Evolutionary conservation across 768 basidiomycete species (phyloP), one percentile per base, ranked within the genome.

Genomic region (Auriscalpium vulgare): DNA sequence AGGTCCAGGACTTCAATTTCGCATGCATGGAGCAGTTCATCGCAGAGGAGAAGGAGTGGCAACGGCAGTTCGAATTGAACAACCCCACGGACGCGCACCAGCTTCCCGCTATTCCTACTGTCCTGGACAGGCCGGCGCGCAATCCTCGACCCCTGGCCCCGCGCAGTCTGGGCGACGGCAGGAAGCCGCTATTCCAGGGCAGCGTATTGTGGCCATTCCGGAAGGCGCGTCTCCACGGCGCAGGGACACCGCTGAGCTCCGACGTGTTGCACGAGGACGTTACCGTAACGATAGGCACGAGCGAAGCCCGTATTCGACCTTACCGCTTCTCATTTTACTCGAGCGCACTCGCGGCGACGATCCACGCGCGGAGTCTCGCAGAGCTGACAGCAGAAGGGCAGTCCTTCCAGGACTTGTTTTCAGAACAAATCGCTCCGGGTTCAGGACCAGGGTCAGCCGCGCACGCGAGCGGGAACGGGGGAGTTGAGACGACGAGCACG

Each of bases 281-380:
- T 78, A 75, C 1, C 68, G 66, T 37, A 75, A 75, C 17, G 71
- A 78, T n/a, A 50, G 78, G 11, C 58, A 58, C 4, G 16, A 35
- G n/a, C 29, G 29, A 2, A 29, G 29, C 29, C 29, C 29, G 29
- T 29, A 5, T 29, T 29, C 78, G 93, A 64, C 95, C 95, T 8
- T 98, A 97, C 66, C 82, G 97, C 47, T 99, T 98, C 73, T 97
- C 95, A 0, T 99, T 98, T 74, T 99, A 98, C 72, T 97, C 92
- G n/a, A 98, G 97, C 64, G 80, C 88, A 4, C 74, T 97, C 50
- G 83, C 87, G 3, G 88, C 93, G 0, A 97, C 97, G 2, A 97
- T 99, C 48, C 95, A 98, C 72, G 91, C 97, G 0, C 81, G 94
- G 16, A 94, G 88, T 59, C 73, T 99, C 14, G 85, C 88, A 54